Conservation (phyloP, 208 protist genomes). For the Leishmania gerbilli region DNA sequence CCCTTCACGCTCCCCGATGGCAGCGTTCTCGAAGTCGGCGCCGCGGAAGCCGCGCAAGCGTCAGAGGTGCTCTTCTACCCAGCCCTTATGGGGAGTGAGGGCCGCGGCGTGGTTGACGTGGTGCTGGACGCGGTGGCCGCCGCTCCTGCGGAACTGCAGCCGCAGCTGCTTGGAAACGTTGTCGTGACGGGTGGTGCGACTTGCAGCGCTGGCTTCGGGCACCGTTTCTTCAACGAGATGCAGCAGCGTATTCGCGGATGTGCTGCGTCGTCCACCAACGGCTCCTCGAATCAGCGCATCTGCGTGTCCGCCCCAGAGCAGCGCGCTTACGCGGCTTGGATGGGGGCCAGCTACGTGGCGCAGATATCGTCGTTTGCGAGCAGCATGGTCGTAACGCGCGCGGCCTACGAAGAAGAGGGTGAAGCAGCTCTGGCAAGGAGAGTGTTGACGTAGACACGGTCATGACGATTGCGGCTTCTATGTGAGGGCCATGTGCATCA, state of each 20-base stretch:
- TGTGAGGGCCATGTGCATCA: background rate
- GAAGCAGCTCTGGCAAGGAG: conserved; percentile 48
- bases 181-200: conserved; percentile 93
- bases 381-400: conserved; percentile 63
- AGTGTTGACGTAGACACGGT: conserved; percentile 41
- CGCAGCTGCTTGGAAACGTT: conserved; percentile 78
- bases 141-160: conserved; percentile 39
- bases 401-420: conserved; percentile 61
- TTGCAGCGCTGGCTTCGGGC: conserved; percentile 90
- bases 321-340: conserved; percentile 90
- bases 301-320: conserved; percentile 93
- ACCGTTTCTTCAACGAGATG: conserved; percentile 93
- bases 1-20: conserved; percentile 80
- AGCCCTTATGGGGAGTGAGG: conserved; percentile 53
- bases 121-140: conserved; percentile 82
- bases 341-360: conserved; percentile 95
- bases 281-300: conserved; percentile 59
- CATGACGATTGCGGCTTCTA: background rate
- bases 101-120: conserved; percentile 58
- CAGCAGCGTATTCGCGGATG: conserved; percentile 41
- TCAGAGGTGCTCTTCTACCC: conserved; percentile 90
- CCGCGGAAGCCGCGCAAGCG: conserved; percentile 44
- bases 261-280: background rate
- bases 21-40: conserved; percentile 50
- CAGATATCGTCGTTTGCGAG: conserved; percentile 93